Conservation (phyloP, 2,329 filamentous ascomycete species). For the Fusarium drepaniforme region DNA sequence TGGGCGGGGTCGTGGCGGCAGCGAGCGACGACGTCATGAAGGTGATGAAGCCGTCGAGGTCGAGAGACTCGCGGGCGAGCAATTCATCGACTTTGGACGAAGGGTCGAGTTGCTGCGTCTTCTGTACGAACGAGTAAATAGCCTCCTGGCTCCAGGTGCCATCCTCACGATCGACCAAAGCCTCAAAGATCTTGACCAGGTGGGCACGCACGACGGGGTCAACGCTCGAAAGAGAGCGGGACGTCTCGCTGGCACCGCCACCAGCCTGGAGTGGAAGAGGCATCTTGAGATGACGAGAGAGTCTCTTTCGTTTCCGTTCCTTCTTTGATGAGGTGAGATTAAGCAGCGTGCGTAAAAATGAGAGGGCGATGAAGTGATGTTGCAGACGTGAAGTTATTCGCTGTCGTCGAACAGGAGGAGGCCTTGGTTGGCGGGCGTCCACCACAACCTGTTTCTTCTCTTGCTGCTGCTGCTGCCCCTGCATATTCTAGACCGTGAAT, state of each 20-base stretch:
- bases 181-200: constrained; percentile 60
- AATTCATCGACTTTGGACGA: constrained; percentile 43
- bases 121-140: constrained; percentile 59
- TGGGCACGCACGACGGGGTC: constrained; percentile 55
- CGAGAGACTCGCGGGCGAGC: constrained; percentile 52
- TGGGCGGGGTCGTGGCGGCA: constrained; percentile 56
- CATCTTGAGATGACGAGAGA: not conserved
- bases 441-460: not conserved
- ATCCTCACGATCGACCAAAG: constrained; percentile 54
- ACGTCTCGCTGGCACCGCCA: constrained; percentile 59
- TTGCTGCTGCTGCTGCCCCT: constrained; percentile 15
- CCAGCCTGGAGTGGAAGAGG: constrained; percentile 54
- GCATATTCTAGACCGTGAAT: constrained; percentile 26
- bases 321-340: constrained; percentile 11
- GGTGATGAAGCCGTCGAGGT: constrained; percentile 62
- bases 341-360: constrained; percentile 33
- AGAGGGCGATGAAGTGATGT: constrained; percentile 29
- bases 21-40: constrained; percentile 68
- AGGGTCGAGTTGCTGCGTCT: constrained; percentile 58
- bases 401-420: constrained; percentile 15
- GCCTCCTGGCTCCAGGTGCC: constrained; percentile 61
- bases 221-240: constrained; percentile 56
- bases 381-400: constrained; percentile 40
- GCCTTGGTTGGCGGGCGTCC: constrained; percentile 7
- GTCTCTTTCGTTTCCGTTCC: constrained; percentile 1